Conservation (phyloP, 768 basidiomycete species). For the Dendrothele bispora region DNA sequence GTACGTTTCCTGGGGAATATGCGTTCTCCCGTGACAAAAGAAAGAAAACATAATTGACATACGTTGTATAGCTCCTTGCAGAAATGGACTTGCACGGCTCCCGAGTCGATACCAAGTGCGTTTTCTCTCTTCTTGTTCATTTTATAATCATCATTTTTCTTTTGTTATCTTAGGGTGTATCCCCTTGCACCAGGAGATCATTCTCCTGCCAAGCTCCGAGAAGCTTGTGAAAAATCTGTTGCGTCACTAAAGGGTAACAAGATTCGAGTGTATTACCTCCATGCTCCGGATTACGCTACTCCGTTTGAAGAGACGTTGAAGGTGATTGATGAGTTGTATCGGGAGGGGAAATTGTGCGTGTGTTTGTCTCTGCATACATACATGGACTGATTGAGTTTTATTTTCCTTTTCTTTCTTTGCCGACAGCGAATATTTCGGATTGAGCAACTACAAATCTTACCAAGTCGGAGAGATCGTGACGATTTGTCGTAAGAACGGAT, state of each 20-base stretch:
- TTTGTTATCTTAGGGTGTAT: constrained; percentile 39
- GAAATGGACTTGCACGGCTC: constrained; percentile 36
- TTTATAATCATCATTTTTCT: neutral
- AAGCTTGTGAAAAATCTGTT: constrained; percentile 38
- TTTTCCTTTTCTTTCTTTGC: too few species aligned
- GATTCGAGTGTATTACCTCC: constrained; percentile 47
- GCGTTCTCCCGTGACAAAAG: too few species aligned
- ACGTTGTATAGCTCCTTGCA: constrained; percentile 40
- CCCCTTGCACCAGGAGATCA: constrained; percentile 44
- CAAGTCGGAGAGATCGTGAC: constrained; percentile 48
- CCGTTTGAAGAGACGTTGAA: constrained; percentile 43
- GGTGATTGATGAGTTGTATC: constrained; percentile 36
- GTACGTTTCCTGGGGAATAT: too few species aligned
- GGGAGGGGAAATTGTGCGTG: constrained; percentile 29
- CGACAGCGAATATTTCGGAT: constrained; percentile 48
- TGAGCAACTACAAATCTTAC: constrained; percentile 48
- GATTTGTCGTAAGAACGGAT: constrained; percentile 43
- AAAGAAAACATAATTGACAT: too few species aligned
- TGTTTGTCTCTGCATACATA: too few species aligned
- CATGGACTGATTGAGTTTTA: neutral
- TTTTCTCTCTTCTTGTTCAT: too few species aligned
- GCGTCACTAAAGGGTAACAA: constrained; percentile 34
- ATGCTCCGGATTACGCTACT: constrained; percentile 44
- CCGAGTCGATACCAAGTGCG: constrained; percentile 46
- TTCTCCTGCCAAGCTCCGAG: constrained; percentile 33